These are phyloP conservation scores for Inga laurina DNA, from an alignment of 306 rosid genomes.

Conservation along the genomic window DNA sequence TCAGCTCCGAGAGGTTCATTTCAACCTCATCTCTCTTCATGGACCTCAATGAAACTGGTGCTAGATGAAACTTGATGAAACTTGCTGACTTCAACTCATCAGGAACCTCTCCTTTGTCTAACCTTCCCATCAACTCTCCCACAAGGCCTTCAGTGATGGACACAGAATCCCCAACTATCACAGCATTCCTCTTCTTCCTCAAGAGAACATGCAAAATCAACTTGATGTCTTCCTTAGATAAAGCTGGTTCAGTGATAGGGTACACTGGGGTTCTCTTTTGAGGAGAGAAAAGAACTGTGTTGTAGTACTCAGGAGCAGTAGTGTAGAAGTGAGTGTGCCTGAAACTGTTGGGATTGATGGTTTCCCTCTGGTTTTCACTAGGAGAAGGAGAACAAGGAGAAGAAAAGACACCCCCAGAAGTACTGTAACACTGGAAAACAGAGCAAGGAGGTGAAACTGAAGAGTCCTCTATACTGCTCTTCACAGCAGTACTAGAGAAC, in stretches of 20 bases:
- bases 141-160: constrained; percentile 59
- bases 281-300: constrained; percentile 53
- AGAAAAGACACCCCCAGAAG: constrained; percentile 70
- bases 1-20: constrained; percentile 53
- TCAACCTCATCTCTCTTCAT: constrained; percentile 73
- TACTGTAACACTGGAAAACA: constrained; percentile 59
- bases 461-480: constrained; percentile 69
- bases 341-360: constrained; percentile 37
- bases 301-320: constrained; percentile 54
- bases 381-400: constrained; percentile 84
- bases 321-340: constrained; percentile 58
- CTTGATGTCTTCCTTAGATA: constrained; percentile 66
- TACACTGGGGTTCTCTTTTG: constrained; percentile 47
- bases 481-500: constrained; percentile 76
- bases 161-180: constrained; percentile 67
- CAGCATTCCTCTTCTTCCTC: constrained; percentile 68
- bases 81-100: constrained; percentile 56
- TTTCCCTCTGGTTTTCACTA: constrained; percentile 33
- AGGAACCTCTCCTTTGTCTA: constrained; percentile 68
- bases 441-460: constrained; percentile 49
- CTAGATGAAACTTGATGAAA: constrained; percentile 51
- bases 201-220: constrained; percentile 58
- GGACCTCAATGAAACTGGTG: constrained; percentile 53
- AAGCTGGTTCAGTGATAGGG: constrained; percentile 29
- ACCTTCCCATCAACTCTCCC: constrained; percentile 55